Percentiles rank a stretch among this genome's conserved stretches.
These are phyloP conservation scores for Ricinus communis DNA, from an alignment of 345 rosid genomes.

Conservation along the genomic window DNA sequence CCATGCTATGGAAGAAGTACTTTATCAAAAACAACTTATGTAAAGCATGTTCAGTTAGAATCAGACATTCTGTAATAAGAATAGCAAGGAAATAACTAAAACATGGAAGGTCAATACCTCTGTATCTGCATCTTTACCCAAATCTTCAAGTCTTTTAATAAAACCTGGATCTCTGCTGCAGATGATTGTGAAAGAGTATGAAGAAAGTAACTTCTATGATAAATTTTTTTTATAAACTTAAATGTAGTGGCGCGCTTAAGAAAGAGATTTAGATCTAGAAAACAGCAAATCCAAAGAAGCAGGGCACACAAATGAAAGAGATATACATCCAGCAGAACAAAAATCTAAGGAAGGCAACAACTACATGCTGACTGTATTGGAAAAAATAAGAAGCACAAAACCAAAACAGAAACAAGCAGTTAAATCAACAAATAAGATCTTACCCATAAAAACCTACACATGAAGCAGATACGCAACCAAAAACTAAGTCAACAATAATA, in stretches of 20 bases:
- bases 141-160: slow-evolving; percentile 49
- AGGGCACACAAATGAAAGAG: background rate
- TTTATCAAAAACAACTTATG: background rate
- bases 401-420: background rate
- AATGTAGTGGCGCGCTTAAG: background rate
- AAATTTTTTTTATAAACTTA: background rate
- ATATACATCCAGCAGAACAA: background rate
- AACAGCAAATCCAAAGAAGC: too few relatives aligned
- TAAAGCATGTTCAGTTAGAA: background rate
- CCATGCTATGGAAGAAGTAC: background rate
- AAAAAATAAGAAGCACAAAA: background rate
- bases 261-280: too few relatives aligned
- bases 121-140: slow-evolving; percentile 39
- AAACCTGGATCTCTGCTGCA: slow-evolving; percentile 93
- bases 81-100: background rate
- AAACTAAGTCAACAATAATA: slow-evolving; percentile 13
- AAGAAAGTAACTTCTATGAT: background rate
- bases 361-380: too few relatives aligned
- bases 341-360: background rate
- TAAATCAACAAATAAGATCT: background rate
- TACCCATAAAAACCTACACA: background rate
- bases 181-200: slow-evolving; percentile 16
- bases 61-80: background rate
- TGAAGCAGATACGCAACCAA: background rate
- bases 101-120: slow-evolving; percentile 41